Evolutionary conservation across 805 yeast genomes (phyloP).

Genomic region (Torulaspora franciscae): DNA sequence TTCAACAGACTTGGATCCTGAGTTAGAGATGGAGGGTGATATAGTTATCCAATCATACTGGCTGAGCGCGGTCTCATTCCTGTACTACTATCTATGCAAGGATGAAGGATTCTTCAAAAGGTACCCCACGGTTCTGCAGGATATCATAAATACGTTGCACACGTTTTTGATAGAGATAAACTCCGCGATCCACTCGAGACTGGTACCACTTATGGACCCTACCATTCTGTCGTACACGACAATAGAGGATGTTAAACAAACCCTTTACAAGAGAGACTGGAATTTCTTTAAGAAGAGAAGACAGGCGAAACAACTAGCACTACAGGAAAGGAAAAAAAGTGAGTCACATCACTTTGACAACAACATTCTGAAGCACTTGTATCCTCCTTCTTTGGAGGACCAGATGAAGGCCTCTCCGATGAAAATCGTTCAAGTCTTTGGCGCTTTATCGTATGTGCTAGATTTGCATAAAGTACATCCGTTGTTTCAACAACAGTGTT

Average conservation of each 20-base stretch:
- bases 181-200: conserved; percentile 57
- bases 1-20: conserved; percentile 10
- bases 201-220: conserved; percentile 54
- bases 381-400: conserved; percentile 78
- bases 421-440: conserved; percentile 75
- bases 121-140: conserved; percentile 59
- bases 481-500: conserved; percentile 68
- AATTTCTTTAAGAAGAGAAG: conserved; percentile 46
- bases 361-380: conserved; percentile 67
- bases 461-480: conserved; percentile 79
- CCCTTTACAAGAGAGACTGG: conserved; percentile 73
- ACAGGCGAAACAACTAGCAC: conserved; percentile 23
- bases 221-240: conserved; percentile 72
- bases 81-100: conserved; percentile 70
- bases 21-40: conserved; percentile 43
- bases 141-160: conserved; percentile 49
- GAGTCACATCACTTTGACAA: conserved; percentile 46
- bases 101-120: conserved; percentile 53
- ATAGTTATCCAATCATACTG: conserved; percentile 76
- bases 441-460: conserved; percentile 81
- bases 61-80: conserved; percentile 73
- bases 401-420: conserved; percentile 88
- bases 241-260: conserved; percentile 75
- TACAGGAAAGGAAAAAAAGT: conserved; percentile 12
- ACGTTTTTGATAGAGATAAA: conserved; percentile 61